These are phyloP conservation scores for Penstemon newberryi DNA, from an alignment of 257 asterid species.

Conservation along the genomic window DNA sequence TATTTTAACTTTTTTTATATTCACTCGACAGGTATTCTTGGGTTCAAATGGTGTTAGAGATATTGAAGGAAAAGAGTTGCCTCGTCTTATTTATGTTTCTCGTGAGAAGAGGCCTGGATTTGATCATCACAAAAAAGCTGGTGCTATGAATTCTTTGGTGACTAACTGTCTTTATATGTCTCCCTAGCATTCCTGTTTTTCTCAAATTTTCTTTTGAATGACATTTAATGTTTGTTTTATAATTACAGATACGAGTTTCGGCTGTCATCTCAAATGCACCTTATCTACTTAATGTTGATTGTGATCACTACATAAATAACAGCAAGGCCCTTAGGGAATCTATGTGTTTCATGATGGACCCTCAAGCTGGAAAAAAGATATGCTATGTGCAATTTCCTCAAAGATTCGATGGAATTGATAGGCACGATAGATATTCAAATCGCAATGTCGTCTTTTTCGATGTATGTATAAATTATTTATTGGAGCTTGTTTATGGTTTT, in stretches of 20 bases:
- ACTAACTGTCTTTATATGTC: background rate
- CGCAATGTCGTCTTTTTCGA: constrained; percentile 95
- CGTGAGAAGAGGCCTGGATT: constrained; percentile 98
- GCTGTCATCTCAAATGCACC: constrained; percentile 98
- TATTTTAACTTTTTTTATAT: constrained; percentile 14
- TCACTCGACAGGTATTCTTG: constrained; percentile 69
- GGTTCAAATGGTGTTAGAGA: constrained; percentile 87
- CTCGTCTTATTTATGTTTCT: constrained; percentile 91
- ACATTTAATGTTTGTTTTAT: background rate
- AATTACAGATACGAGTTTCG: constrained; percentile 78
- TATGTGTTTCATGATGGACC: constrained; percentile 99
- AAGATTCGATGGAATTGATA: constrained; percentile 93
- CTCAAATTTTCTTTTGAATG: background rate
- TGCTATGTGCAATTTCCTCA: constrained; percentile 98
- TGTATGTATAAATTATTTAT: constrained; percentile 41
- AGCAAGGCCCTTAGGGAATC: constrained; percentile 95
- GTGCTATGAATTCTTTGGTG: constrained; percentile 99
- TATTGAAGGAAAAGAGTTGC: constrained; percentile 84
- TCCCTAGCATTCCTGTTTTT: background rate
- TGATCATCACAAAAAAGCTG: constrained; percentile 98
- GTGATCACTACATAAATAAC: constrained; percentile 97
- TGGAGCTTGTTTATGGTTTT: background rate
- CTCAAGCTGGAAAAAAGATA: constrained; percentile 93
- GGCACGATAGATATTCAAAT: constrained; percentile 92
- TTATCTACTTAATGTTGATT: constrained; percentile 87